A percentile compares a stretch with the other conserved stretches of the same genome.
Evolutionary conservation across 106 monocot genomes (phyloP).

Genomic region (Narthecium ossifragum): DNA sequence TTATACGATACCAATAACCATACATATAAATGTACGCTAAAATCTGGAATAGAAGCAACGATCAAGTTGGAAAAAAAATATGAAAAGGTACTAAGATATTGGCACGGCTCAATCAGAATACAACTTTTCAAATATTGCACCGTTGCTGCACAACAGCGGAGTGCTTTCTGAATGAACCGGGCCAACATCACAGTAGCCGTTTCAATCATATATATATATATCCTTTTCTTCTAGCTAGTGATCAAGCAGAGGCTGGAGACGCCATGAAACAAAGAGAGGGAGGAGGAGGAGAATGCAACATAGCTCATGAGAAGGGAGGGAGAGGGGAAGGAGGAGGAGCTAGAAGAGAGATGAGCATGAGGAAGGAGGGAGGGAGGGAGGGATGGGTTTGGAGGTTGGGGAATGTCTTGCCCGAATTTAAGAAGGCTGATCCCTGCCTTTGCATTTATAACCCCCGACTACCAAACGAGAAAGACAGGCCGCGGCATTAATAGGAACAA

Average conservation of each 20-base stretch:
- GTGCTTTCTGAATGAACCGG: conserved; percentile 70
- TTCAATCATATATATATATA: conserved; percentile 27
- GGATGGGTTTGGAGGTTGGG: too few relatives aligned
- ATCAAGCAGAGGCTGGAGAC: neutral
- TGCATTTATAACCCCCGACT: conserved; percentile 59
- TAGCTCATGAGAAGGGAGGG: neutral
- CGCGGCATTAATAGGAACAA: conserved; percentile 51
- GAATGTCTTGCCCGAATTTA: conserved; percentile 53
- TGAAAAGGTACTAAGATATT: conserved; percentile 98
- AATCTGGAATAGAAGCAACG: neutral
- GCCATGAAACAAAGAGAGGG: neutral
- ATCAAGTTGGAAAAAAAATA: neutral
- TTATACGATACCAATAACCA: neutral
- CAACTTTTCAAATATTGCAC: neutral
- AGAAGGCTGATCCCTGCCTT: conserved; percentile 21
- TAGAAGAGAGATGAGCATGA: neutral
- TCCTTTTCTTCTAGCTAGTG: neutral
- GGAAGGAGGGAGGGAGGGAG: conserved; percentile 2
- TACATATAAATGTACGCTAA: neutral
- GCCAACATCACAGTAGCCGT: conserved; percentile 80
- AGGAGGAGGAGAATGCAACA: too few relatives aligned
- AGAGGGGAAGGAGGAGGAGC: conserved; percentile 1
- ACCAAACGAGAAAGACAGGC: conserved; percentile 54
- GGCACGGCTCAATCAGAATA: conserved; percentile 99
- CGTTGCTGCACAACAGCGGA: neutral